These are phyloP conservation scores for Oryza glaberrima DNA, from an alignment of 176 grass and related monocot genomes.

Conservation along the genomic window DNA sequence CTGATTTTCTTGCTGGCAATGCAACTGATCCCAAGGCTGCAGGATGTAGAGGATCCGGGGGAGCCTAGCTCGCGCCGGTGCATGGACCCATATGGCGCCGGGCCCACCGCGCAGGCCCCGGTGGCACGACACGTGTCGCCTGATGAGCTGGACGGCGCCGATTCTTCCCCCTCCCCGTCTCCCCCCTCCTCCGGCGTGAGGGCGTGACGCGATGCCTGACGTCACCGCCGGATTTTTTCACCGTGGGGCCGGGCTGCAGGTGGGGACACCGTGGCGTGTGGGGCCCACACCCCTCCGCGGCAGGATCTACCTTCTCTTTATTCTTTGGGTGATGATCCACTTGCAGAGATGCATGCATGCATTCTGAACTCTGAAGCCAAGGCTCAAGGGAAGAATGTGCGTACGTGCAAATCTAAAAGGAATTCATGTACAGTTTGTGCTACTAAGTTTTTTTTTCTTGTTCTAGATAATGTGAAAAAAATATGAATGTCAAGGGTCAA, in stretches of 20 bases:
- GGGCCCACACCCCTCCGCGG: not conserved
- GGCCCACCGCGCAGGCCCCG: conserved; percentile 1
- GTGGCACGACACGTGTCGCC: conserved; percentile 56
- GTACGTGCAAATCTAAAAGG: not conserved
- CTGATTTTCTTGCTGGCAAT: too few relatives aligned
- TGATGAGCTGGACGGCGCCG: conserved; percentile 56
- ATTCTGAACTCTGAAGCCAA: not conserved
- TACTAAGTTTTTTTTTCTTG: not conserved
- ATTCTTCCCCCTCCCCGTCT: conserved; percentile 14
- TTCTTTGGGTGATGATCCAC: not conserved
- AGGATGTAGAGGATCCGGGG: conserved; percentile 36
- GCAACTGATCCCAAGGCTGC: too few relatives aligned
- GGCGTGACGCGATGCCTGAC: conserved; percentile 36
- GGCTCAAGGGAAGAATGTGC: not conserved
- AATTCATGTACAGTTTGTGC: not conserved
- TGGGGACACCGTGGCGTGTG: conserved; percentile 2
- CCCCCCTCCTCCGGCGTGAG: not conserved
- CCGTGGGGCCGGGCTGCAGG: not conserved
- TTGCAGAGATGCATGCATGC: not conserved
- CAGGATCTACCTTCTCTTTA: conserved; percentile 10
- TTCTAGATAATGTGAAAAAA: not conserved
- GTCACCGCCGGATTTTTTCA: conserved; percentile 41
- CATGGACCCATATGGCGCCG: conserved; percentile 10
- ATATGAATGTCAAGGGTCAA: not conserved
- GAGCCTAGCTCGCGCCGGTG: conserved; percentile 24